Evolutionary conservation across 2,329 filamentous ascomycete species (phyloP), one percentile per base, ranked within the genome.

Genomic region (Aspergillus sp.): DNA sequence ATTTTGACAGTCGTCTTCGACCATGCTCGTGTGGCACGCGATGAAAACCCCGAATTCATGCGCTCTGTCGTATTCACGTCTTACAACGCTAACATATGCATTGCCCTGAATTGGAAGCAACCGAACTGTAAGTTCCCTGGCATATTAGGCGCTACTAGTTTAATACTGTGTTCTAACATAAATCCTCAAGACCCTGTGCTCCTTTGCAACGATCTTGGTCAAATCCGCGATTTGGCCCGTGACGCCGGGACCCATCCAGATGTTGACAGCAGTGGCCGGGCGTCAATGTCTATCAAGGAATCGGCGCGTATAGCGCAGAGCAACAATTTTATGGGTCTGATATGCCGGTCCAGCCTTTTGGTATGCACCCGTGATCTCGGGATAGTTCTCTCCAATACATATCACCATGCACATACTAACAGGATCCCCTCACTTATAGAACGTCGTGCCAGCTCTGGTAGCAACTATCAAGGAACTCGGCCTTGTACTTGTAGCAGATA

Each of bases 251-350:
- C 76, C 6, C 70, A 78, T 48, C 74, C 76, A 37, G 77, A 76
- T 56, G 70, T 84, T 46, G 70, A 79, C 45, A 84, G 82, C 64
- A 90, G 87, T 64, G 91, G 90, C 15, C 83, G 89, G 56, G 85
- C 87, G 48, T 90, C 88, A 14, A 89, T 89, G 63, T 96, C 91
- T 6, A 91, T 98, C 65, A 99, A 98, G 77, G 93, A 99, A 73
- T 91, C 91, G 4, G 95, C 97, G 14, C 85, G 93, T 62, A 91
- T 96, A 70, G 93, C 93, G 21, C 90, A 96, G 75, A 90, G 88
- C 71, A 99, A 99, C 73, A 99, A 99, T 73, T 91, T 99, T 64
- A 99, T 99, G 95, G 95, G 95, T 3, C 74, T 99, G 69, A 90
- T 98, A 59, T 97, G 93, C 77, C 92, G 88, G 66, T 93, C 91